phyloP scores from a whole-genome alignment of 2,329 filamentous ascomycete genomes.

The Fusarium veterinarium region DNA sequence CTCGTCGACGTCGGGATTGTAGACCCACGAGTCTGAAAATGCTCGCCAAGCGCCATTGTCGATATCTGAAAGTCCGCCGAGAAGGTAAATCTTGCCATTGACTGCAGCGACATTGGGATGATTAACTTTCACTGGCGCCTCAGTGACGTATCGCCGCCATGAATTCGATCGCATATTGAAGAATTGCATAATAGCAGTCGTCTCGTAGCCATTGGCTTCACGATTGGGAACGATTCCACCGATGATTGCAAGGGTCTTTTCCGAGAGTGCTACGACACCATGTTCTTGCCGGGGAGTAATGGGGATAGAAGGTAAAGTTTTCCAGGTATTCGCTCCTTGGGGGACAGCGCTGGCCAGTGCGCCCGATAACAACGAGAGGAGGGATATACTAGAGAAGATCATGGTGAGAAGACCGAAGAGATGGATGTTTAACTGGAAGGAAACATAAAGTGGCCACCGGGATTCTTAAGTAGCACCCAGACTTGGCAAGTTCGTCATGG shows the following conservation, averaged over 20 bases:
- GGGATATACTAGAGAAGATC: neutral
- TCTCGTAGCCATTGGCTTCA: conserved; percentile 23
- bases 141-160: conserved; percentile 44
- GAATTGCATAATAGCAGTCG: conserved; percentile 46
- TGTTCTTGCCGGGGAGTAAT: conserved; percentile 46
- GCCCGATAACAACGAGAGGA: conserved; percentile 8
- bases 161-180: conserved; percentile 47
- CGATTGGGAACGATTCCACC: conserved; percentile 43
- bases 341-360: conserved; percentile 7
- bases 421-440: neutral
- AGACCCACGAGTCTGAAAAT: conserved; percentile 45
- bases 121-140: conserved; percentile 48
- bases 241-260: conserved; percentile 40
- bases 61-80: conserved; percentile 50
- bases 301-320: conserved; percentile 38
- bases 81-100: conserved; percentile 52
- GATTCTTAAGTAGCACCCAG: conserved; percentile 13
- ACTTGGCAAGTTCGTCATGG: conserved; percentile 17
- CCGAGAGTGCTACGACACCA: conserved; percentile 38
- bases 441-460: neutral
- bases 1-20: conserved; percentile 41
- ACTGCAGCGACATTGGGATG: conserved; percentile 53
- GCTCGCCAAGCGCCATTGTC: conserved; percentile 44
- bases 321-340: conserved; percentile 34
- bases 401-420: neutral